A percentile compares a stretch with the other conserved stretches of the same genome.
These are phyloP conservation scores for Spergularia azorica DNA, from an alignment of 179 eudicot species.

Conservation along the genomic window DNA sequence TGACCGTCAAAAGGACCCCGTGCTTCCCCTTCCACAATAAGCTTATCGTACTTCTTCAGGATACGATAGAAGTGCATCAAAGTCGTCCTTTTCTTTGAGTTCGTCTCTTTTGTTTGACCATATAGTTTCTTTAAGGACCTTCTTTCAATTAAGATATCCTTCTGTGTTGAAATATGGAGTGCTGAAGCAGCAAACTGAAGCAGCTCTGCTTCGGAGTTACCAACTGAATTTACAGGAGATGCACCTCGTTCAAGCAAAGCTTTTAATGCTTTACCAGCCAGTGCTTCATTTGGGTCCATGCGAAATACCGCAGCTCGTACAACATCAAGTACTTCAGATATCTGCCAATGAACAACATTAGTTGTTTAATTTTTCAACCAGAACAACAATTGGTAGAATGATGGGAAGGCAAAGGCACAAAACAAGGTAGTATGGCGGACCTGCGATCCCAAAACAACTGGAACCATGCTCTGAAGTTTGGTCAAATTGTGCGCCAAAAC, in stretches of 20 bases:
- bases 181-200: constrained; percentile 54
- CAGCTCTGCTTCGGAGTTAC: constrained; percentile 45
- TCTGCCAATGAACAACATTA: constrained; percentile 48
- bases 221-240: constrained; percentile 40
- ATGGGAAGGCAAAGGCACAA: not conserved
- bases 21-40: constrained; percentile 37
- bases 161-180: constrained; percentile 60
- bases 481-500: constrained; percentile 55
- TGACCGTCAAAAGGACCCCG: constrained; percentile 20
- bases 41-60: constrained; percentile 51
- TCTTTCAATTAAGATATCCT: constrained; percentile 63
- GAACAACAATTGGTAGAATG: not conserved
- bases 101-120: constrained; percentile 42
- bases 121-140: constrained; percentile 68
- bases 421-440: constrained; percentile 34
- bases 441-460: constrained; percentile 55
- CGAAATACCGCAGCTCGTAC: constrained; percentile 41
- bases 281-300: constrained; percentile 66
- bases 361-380: too few species aligned
- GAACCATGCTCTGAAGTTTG: constrained; percentile 73
- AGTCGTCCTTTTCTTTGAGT: constrained; percentile 44
- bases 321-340: constrained; percentile 51
- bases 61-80: constrained; percentile 48
- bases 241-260: constrained; percentile 48
- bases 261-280: constrained; percentile 62